Base-by-base conservation (phyloP, 257 asterid genomes). In the Paraleonurus japonicus region DNA sequence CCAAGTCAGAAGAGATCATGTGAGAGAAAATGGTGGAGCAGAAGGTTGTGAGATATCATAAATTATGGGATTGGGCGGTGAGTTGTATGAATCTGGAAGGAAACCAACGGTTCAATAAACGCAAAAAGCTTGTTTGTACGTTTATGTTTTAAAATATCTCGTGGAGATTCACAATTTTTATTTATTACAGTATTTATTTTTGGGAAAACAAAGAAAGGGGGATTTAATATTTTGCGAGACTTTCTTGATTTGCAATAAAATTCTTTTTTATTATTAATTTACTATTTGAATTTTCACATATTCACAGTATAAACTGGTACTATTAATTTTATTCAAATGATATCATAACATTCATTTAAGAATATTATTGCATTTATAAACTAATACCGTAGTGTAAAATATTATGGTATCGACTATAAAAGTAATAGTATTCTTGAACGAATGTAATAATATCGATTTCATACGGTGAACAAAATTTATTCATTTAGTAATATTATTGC, bases 41-140 rank as follows among this genome's bases (percentile, higher is more conserved):
- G 39, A 58, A 26, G 39, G 64, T 24, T 4, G 39, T 16, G 71
- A 65, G 76, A 60, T 68, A 70, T 35, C 73, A 67, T 57, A 41
- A 75, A 54, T 27, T 20, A n/a, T n/a, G n/a, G n/a, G n/a, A n/a
- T n/a, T 67, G 78, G 71, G 66, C 65, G 51, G 78, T 60, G 78
- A 17, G 51, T 16, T 70, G 71, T 62, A 15, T 27, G 35, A 45
- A 23, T 77, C 67, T 45, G 72, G 65, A 43, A 71, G 70, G 81
- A 51, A 76, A 43, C 59, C 72, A 70, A 57, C 81, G 81, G 69
- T 76, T 33, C 17, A 50, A 33, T 39, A 33, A 19, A 47, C 51
- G 62, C 53, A 8, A 70, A n/a, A 75, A 19, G 28, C 22, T 50
- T n/a, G 39, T 73, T 50, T 61, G 75, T 73, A n/a, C 33, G 64